Base-by-base conservation (phyloP, 306 rosid genomes). In the Prunus kanzakura region DNA sequence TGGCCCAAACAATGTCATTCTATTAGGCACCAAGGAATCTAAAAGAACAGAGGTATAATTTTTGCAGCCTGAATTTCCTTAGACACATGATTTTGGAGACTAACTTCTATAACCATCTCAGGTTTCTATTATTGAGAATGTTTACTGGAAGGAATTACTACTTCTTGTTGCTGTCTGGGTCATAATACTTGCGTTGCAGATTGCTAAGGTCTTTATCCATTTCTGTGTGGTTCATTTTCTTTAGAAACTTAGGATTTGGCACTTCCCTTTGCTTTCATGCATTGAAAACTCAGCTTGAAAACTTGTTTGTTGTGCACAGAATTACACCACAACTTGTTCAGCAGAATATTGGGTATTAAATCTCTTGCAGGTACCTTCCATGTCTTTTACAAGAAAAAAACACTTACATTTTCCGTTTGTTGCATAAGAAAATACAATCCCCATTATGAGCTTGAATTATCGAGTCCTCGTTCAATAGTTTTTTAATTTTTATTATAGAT, bases 121-220 rank as follows among this genome's bases (percentile, higher is more conserved):
- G 93, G 91, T 83, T 74, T 29, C 90, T 50, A 52, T 90, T 8
- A 25, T 86, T 71, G 80, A 86, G 76, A 92, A 92, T 71, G 78
- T 92, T 7, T 77, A 25, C 65, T 92, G 96, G 97, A 87, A 83
- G 86, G 92, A 90, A 66, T 79, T 88, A 29, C 91, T 89, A 73
- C 88, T 92, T 74, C 92, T 90, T 49, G 72, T 52, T 29, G 86
- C 86, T 83, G 96, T 92, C 77, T 92, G 97, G 97, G 16, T 87
- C 69, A 65, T 90, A 64, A 80, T 92, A 73, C 97, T 92, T 57
- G 88, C 45, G 14, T 20, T 92, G 43, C 93, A 92, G 83, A 87
- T 88, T 32, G 86, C 74, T 41, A 88, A 92, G 96, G 96, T 92
- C 73, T 60, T 19, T 66, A 23, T 27, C 18, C 35, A 46, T 35